Base-by-base conservation (phyloP, 305 asterid species). In the Solanum hybrid region DNA sequence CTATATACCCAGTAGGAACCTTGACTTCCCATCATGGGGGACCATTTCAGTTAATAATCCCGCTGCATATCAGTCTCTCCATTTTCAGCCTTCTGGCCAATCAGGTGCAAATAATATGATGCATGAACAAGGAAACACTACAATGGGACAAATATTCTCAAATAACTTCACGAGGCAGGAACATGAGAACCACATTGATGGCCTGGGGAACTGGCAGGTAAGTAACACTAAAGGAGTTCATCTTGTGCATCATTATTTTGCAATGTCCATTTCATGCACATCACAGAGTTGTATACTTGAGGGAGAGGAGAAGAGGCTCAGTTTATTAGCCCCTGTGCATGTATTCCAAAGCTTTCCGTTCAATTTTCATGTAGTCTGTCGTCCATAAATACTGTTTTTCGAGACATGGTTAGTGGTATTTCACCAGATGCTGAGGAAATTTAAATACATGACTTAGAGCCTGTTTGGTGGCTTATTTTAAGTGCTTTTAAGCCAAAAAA, bases 201-300 rank as follows among this genome's bases (percentile, higher is more conserved):
- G 93, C 90, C 83, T 93, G 91, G 95, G 93, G 88, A 94, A 93
- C 90, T 94, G 98, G 96, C 97, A 96, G 98, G 99, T 96, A 94
- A 83, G 64, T 51, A 14, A 61, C 81, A 26, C 79, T 36, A 7
- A 57, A 78, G 22, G 29, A 74, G 74, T 75, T 39, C 64, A 73
- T 87, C 73, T 51, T 87, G 89, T 87, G 85, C 85, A 74, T 57
- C 88, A 22, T 57, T 85, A 40, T 87, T 87, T 87, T 87, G 24
- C 46, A 31, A 29, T 51, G 64, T 33, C 46, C 42, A 85, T 31
- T 57, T 33, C 77, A 57, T 57, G 88, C 76, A 57, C n/a, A 57
- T 85, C 11, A 24, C n/a, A 57, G 42, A 20, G 76, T 57, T 22
- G n/a, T 22, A 31, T 57, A 13, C 13, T 57, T 8, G 22, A 57